These are phyloP conservation scores for Coelastrella sp. DNA, from an alignment of 139 green algal species.

Conservation along the genomic window DNA sequence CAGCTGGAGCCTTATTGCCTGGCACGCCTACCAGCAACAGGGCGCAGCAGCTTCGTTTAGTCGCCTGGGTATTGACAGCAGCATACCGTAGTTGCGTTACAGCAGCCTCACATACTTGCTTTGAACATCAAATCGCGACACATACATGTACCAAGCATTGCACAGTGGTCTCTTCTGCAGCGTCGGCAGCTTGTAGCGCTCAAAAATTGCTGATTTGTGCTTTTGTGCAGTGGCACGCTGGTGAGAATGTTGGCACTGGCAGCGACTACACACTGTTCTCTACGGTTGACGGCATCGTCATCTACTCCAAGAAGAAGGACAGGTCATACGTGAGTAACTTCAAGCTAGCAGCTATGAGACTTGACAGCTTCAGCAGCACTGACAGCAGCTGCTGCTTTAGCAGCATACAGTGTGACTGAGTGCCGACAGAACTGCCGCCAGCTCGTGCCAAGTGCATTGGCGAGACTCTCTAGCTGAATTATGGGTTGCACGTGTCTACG, in stretches of 20 bases:
- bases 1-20: background rate
- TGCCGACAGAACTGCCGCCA: background rate
- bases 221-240: constrained; percentile 81
- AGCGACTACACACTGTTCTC: constrained; percentile 97
- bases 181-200: no score
- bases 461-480: no score
- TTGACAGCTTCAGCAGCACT: background rate
- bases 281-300: constrained; percentile 88
- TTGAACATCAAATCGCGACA: no score
- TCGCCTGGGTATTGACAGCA: background rate
- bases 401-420: background rate
- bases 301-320: constrained; percentile 85
- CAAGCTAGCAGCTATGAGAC: no score
- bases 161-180: no score
- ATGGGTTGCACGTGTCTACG: no score
- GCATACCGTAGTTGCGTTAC: no score
- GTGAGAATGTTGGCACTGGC: constrained; percentile 89
- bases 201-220: background rate
- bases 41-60: background rate
- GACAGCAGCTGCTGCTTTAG: background rate
- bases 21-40: no score
- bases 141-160: no score
- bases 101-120: no score
- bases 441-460: no score
- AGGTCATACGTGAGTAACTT: constrained; percentile 21